These are phyloP conservation scores for Elsinoe australis DNA, from an alignment of 2,329 filamentous ascomycete genomes.

Conservation along the genomic window DNA sequence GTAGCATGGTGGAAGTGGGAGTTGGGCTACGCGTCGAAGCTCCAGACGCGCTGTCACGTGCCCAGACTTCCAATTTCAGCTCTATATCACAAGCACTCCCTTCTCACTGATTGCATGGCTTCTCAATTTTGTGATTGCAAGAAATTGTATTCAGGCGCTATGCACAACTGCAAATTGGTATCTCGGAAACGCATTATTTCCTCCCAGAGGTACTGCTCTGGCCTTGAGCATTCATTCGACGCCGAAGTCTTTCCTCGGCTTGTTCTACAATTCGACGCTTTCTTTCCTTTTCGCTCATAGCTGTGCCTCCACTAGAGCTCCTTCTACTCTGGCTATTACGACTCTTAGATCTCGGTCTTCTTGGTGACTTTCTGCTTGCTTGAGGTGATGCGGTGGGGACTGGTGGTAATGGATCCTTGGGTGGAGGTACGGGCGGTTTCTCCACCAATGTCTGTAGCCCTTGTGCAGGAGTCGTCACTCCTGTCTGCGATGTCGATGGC, in stretches of 20 bases:
- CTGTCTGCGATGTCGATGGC: no score
- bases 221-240: conserved; percentile 22
- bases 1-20: no score
- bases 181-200: conserved; percentile 7
- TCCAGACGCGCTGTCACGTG: no score
- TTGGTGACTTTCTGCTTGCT: conserved; percentile 3
- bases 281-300: conserved; percentile 27
- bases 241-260: conserved; percentile 27
- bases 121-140: no score
- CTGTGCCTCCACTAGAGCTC: conserved; percentile 11
- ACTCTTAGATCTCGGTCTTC: conserved; percentile 5
- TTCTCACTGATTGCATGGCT: no score
- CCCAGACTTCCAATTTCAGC: no score
- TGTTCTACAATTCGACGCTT: conserved; percentile 29
- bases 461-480: no score
- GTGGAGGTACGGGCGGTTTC: conserved; percentile 13
- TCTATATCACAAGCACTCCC: no score
- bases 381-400: neutral
- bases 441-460: neutral
- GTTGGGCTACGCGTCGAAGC: no score
- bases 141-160: no score
- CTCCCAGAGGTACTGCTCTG: conserved; percentile 7
- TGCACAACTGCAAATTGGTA: conserved; percentile 9
- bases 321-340: conserved; percentile 12
- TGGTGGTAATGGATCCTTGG: conserved; percentile 17